These are phyloP conservation scores for Rhynchospora tenuis DNA, from an alignment of 176 grass and related monocot genomes.

Conservation along the genomic window DNA sequence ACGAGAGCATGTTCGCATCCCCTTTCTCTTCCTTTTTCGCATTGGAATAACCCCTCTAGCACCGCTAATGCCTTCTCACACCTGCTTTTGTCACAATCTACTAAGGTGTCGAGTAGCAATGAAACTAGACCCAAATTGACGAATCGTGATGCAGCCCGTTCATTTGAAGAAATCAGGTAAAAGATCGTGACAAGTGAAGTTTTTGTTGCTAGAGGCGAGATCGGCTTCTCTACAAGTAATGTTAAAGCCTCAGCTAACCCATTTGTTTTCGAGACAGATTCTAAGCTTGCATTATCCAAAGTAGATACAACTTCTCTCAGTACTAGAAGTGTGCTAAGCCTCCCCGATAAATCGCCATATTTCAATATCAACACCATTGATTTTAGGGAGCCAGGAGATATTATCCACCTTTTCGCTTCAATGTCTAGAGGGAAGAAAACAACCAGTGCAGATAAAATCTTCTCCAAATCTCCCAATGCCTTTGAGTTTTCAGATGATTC, in stretches of 20 bases:
- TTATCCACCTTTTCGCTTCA: slow-evolving; percentile 35
- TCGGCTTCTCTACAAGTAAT: slow-evolving; percentile 31
- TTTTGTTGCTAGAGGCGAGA: slow-evolving; percentile 58
- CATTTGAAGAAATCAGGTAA: slow-evolving; percentile 37
- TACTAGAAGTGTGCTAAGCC: slow-evolving; percentile 41
- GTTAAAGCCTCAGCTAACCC: slow-evolving; percentile 38
- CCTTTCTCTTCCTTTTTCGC: slow-evolving; percentile 27
- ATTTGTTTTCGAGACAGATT: slow-evolving; percentile 17
- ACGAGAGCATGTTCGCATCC: slow-evolving; percentile 42
- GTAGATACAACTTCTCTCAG: slow-evolving; percentile 55
- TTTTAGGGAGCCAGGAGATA: slow-evolving; percentile 35
- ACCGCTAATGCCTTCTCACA: slow-evolving; percentile 63
- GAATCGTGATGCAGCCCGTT: slow-evolving; percentile 24
- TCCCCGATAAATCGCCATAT: slow-evolving; percentile 28
- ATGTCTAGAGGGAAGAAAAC: slow-evolving; percentile 63
- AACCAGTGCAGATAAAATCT: slow-evolving; percentile 39
- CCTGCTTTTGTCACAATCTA: slow-evolving; percentile 59
- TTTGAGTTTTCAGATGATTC: slow-evolving; percentile 9
- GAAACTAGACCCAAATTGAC: slow-evolving; percentile 25
- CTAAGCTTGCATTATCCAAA: slow-evolving; percentile 17
- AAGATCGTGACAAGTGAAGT: slow-evolving; percentile 57
- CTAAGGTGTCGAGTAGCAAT: slow-evolving; percentile 43
- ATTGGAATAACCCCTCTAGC: slow-evolving; percentile 41
- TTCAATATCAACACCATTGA: slow-evolving; percentile 39
- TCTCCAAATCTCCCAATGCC: slow-evolving; percentile 14